These are phyloP conservation scores for Microglena sp. DNA, from an alignment of 139 green algal species.

Conservation along the genomic window DNA sequence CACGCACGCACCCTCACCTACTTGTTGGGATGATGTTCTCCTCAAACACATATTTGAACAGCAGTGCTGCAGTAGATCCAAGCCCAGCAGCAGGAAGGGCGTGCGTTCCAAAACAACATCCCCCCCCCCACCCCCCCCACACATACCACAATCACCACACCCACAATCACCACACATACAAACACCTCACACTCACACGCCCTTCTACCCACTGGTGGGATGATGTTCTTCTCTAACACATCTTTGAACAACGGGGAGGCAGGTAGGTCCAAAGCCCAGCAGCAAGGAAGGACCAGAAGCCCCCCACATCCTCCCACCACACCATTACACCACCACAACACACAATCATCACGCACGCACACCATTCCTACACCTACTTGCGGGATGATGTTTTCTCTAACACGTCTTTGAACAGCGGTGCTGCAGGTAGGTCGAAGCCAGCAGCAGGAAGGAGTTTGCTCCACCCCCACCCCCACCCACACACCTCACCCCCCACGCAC, in stretches of 20 bases:
- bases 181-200: too few relatives aligned
- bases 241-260: constrained; percentile 92
- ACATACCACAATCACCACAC: too few relatives aligned
- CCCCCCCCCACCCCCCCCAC: too few relatives aligned
- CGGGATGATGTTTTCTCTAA: constrained; percentile 96
- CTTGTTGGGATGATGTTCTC: constrained; percentile 97
- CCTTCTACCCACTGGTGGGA: too few relatives aligned
- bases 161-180: too few relatives aligned
- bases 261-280: constrained; percentile 85
- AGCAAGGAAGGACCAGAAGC: constrained; percentile 89
- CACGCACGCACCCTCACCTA: too few relatives aligned
- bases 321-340: too few relatives aligned
- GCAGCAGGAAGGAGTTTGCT: constrained; percentile 92
- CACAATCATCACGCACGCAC: too few relatives aligned
- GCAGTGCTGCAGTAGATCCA: constrained; percentile 89
- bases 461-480: too few relatives aligned
- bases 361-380: constrained; percentile 58
- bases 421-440: constrained; percentile 87
- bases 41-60: constrained; percentile 83
- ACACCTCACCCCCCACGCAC: too few relatives aligned
- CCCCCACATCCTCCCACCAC: too few relatives aligned
- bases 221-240: constrained; percentile 91
- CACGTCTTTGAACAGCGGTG: constrained; percentile 94
- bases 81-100: constrained; percentile 82
- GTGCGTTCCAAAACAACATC: constrained; percentile 50